Base-by-base conservation (phyloP, 1,284 basidiomycete species). In the Trametes sp. region DNA sequence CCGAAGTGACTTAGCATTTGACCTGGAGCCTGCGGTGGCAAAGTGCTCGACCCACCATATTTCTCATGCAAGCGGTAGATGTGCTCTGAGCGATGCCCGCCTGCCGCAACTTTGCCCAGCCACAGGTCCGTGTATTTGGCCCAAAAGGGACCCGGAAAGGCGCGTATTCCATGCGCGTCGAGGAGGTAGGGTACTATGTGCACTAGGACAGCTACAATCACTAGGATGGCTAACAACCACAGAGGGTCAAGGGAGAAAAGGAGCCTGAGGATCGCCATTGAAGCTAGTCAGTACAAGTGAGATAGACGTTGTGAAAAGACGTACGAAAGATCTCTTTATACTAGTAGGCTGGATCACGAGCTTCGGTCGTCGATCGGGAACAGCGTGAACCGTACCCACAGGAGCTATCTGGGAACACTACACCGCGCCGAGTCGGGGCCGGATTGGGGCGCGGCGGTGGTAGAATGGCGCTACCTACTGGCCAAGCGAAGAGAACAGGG, bases 101-200 rank as follows among this genome's bases (percentile, higher is more conserved):
- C 75, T 54, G 86, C 85, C 26, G 85, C 81, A 33, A 87, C 80
- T 69, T 82, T 82, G 26, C 87, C 89, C 29, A 97, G 78, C 94
- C 94, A 97, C 11, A 85, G 68, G 73, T 94, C 89, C 13, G 90
- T 85, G 68, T 95, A 88, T 69, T 84, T 86, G 42, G 94, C 94
- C 2, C 89, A 73, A 60, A 86, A 81, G 0, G 95, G 95, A 0
- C 94, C 95, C 11, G 92, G 90, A 70, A 89, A 84, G 10, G 74
- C 72, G 46, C 89, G 84, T 38, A 91, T 82, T 21, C 79, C 77
- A 72, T 87, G 82, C 0, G 84, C 74, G 68, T 93, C 91, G 41
- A 80, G 62, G 11, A 90, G 56, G 71, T 85, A 92, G 0, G 87
- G 82, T 1, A 88, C 64, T 46, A 90, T 31, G 65, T 91, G 88